Conservation (phyloP, 305 asterid species). For the Salvia sclarea region DNA sequence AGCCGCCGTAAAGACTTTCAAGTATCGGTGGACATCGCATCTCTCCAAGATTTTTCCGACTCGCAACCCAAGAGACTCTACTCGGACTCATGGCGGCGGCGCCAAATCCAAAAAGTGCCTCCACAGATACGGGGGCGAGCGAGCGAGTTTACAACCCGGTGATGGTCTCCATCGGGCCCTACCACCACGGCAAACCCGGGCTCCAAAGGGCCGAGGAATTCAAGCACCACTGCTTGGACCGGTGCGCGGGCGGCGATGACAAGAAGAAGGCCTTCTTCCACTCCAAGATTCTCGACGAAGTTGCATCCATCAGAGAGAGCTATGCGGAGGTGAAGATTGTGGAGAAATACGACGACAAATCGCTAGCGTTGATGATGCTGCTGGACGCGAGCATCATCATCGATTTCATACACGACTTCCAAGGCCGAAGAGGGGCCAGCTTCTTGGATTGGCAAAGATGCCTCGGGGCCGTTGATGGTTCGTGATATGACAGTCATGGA, state of each 20-base stretch:
- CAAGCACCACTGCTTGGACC: neutral
- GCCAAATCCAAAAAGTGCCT: constrained; percentile 8
- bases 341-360: constrained; percentile 21
- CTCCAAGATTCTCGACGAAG: constrained; percentile 25
- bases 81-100: neutral
- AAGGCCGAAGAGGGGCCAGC: neutral
- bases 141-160: neutral
- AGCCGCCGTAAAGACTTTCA: neutral
- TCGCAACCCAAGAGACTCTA: neutral
- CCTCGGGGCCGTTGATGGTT: neutral
- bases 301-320: constrained; percentile 32
- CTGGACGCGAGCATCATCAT: constrained; percentile 38
- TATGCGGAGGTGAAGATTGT: constrained; percentile 26
- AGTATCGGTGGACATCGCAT: neutral
- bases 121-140: neutral
- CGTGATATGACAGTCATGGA: constrained; percentile 1
- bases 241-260: neutral
- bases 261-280: constrained; percentile 18
- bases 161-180: constrained; percentile 19
- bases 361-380: constrained; percentile 44
- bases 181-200: constrained; percentile 16
- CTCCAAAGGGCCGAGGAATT: neutral
- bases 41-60: neutral
- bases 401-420: constrained; percentile 6
- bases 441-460: neutral